Base-by-base conservation (phyloP, 257 asterid species). In the Solanum lignicaule region DNA sequence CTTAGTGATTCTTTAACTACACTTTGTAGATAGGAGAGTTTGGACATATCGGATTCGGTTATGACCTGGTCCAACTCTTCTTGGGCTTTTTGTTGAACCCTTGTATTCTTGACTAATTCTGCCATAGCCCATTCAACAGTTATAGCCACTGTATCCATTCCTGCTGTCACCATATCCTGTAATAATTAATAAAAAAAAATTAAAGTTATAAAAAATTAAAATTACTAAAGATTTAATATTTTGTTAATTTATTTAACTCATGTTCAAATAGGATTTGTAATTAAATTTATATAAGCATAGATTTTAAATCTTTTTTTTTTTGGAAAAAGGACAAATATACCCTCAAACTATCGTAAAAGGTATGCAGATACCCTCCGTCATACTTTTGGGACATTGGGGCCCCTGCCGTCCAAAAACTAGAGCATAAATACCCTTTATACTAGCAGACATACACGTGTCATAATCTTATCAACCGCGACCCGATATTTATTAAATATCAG, bases 1-100 rank as follows among this genome's bases (percentile, higher is more conserved):
- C 85, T 79, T 25, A 79, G 39, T 27, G 85, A 72, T 87, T 87
- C 89, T 39, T 87, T 87, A 16, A 76, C 87, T n/a, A 87, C 74
- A 68, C n/a, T 65, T 69, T 83, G 89, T 46, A 87, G 84, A 83
- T 87, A 87, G 3, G 84, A 33, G 46, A 87, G 74, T 3, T 41
- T 87, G 2, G 65, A 87, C 73, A 87, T 39, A 86, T 87, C 89
- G 5, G 60, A 16, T 69, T 87, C 87, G 9, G 58, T 83, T 65
- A 87, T 5, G 46, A 83, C 72, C 6, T 65, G 87, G 35, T 79
- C 66, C 21, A 43, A 12, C 2, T 79, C 84, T 5, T 79, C 84
- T 43, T 79, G 84, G 38, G 20, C 89, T 62, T 83, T 87, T 15
- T 87, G 87, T 46, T 82, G 87, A 41, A 83, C 87, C 66, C 87